A percentile compares a stretch with the other conserved stretches of the same genome.
Conservation (phyloP, 148 eudicot species). For the Rhododendron simsii region DNA sequence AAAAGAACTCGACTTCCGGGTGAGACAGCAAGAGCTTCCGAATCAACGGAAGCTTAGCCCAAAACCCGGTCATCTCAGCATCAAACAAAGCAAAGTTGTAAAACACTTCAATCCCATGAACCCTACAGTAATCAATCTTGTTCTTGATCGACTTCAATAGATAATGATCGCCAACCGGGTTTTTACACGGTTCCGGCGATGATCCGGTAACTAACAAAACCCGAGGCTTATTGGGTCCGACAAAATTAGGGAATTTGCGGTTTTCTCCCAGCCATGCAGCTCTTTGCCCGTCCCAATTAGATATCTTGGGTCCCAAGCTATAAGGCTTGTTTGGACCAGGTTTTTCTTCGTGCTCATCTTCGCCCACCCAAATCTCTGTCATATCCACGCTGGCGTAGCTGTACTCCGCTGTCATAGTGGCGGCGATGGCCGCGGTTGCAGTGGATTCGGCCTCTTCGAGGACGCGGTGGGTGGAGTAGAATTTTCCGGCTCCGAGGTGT, state of each 20-base stretch:
- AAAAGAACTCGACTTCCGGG: slow-evolving; percentile 63
- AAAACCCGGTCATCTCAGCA: slow-evolving; percentile 43
- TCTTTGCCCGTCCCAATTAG: slow-evolving; percentile 66
- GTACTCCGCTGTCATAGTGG: slow-evolving; percentile 14
- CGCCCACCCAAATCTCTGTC: slow-evolving; percentile 39
- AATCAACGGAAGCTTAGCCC: slow-evolving; percentile 75
- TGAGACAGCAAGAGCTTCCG: slow-evolving; percentile 62
- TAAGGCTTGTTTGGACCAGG: slow-evolving; percentile 35
- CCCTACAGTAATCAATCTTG: slow-evolving; percentile 78
- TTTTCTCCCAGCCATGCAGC: slow-evolving; percentile 46
- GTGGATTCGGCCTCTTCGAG: slow-evolving; percentile 33
- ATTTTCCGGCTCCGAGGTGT: slow-evolving; percentile 65
- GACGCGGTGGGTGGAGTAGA: slow-evolving; percentile 34
- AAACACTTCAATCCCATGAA: slow-evolving; percentile 74
- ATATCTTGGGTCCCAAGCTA: slow-evolving; percentile 72
- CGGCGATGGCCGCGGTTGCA: not conserved
- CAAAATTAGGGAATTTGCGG: slow-evolving; percentile 42
- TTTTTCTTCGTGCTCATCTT: slow-evolving; percentile 28
- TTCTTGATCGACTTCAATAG: slow-evolving; percentile 68
- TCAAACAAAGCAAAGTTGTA: slow-evolving; percentile 56
- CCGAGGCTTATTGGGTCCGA: slow-evolving; percentile 53
- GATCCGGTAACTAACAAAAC: slow-evolving; percentile 70
- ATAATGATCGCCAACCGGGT: slow-evolving; percentile 74
- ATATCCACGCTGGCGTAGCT: slow-evolving; percentile 61
- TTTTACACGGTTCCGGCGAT: slow-evolving; percentile 70